phyloP scores from a whole-genome alignment of 805 yeast species.

The Starmerella stellata region DNA sequence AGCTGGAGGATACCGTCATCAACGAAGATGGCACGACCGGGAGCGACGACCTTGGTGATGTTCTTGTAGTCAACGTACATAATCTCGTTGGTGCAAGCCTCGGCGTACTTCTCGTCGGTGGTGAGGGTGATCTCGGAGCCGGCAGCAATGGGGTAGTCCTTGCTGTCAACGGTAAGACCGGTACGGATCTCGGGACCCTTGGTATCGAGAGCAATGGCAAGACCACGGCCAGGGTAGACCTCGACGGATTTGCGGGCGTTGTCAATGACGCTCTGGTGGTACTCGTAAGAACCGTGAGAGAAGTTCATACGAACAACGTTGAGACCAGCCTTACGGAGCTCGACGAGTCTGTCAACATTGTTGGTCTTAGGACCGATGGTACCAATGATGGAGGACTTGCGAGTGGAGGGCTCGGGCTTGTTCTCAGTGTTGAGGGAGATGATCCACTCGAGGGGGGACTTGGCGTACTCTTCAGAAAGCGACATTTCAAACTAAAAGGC shows the following conservation, averaged over 20 bases:
- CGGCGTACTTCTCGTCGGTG: constrained; percentile 67
- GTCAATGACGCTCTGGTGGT: constrained; percentile 93
- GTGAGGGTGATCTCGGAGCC: constrained; percentile 85
- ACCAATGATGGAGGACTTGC: constrained; percentile 95
- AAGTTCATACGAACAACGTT: constrained; percentile 98
- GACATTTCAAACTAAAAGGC: constrained; percentile 5
- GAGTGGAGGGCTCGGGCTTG: constrained; percentile 59
- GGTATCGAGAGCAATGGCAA: constrained; percentile 96
- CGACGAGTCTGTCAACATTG: constrained; percentile 62
- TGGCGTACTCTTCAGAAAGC: constrained; percentile 17
- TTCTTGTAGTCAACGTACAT: constrained; percentile 91
- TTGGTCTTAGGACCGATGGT: constrained; percentile 98
- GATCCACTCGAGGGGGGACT: constrained; percentile 54
- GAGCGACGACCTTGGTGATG: constrained; percentile 81
- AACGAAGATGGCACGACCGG: constrained; percentile 79
- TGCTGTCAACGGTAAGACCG: constrained; percentile 69
- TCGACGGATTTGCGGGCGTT: constrained; percentile 89
- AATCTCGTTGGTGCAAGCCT: constrained; percentile 52
- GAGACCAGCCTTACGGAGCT: constrained; percentile 89
- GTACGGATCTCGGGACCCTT: constrained; percentile 99
- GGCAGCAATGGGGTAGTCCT: constrained; percentile 66
- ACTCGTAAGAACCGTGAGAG: constrained; percentile 94
- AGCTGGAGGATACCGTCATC: constrained; percentile 97
- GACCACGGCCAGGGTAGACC: constrained; percentile 82
- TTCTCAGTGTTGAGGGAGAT: constrained; percentile 52